phyloP scores from a whole-genome alignment of 73 alveolate genomes.

The Paramecium biaurelia region DNA sequence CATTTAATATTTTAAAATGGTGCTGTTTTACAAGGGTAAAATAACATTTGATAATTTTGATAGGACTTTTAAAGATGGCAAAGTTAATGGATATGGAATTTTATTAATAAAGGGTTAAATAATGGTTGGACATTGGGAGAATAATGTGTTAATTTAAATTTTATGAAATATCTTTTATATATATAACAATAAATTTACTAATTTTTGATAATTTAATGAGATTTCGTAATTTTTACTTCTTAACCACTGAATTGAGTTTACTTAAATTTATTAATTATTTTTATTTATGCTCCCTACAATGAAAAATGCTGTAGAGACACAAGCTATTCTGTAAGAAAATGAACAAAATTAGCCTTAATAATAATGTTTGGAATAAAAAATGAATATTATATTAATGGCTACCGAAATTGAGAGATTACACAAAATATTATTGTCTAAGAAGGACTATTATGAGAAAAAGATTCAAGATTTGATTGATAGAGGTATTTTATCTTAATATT shows the following conservation, averaged over 20 bases:
- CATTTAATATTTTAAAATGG: constrained; percentile 21
- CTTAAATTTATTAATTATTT: not conserved
- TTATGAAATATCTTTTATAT: not conserved
- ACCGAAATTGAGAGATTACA: constrained; percentile 28
- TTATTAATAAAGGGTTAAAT: not conserved
- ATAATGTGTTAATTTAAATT: not conserved
- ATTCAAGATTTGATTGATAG: not conserved
- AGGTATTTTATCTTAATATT: not conserved
- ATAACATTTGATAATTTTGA: not conserved
- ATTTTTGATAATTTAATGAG: not conserved
- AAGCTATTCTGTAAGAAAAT: not conserved
- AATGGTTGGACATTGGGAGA: constrained; percentile 31
- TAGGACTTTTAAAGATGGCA: constrained; percentile 28
- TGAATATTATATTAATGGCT: constrained; percentile 15
- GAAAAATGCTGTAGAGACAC: not conserved
- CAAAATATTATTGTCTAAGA: not conserved
- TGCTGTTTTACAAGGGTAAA: constrained; percentile 41
- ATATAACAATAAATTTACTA: not conserved
- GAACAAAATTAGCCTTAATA: not conserved
- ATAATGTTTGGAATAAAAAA: not conserved
- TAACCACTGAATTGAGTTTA: not conserved
- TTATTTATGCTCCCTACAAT: not conserved
- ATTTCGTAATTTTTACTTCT: not conserved
- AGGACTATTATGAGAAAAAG: not conserved
- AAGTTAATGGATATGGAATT: constrained; percentile 28